phyloP scores from a whole-genome alignment of 192 early-diverging fungal species.

The Mortierella hygrophila region DNA sequence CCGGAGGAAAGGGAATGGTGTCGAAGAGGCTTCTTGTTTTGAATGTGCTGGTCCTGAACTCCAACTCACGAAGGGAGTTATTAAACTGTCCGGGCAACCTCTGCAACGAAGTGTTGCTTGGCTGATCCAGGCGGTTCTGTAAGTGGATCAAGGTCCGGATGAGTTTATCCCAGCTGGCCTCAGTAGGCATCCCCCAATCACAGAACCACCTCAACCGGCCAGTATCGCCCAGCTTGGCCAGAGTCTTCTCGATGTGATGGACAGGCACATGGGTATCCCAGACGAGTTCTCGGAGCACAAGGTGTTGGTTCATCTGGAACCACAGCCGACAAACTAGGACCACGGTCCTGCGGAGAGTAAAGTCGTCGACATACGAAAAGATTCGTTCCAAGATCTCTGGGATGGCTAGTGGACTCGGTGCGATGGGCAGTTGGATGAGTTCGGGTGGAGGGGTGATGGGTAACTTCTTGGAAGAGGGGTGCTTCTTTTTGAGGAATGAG shows the following conservation, averaged over 20 bases:
- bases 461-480: neutral
- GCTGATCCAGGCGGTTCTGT: neutral
- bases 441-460: neutral
- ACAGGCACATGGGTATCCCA: neutral
- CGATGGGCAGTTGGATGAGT: neutral
- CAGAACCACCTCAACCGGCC: neutral
- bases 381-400: constrained; percentile 1
- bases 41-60: neutral
- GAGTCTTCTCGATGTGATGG: neutral
- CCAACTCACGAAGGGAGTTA: neutral
- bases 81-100: neutral
- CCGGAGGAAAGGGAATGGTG: neutral
- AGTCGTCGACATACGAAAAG: constrained; percentile 9
- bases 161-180: neutral
- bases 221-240: neutral
- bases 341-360: neutral
- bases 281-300: neutral
- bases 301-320: neutral
- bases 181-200: neutral
- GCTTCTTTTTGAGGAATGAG: neutral
- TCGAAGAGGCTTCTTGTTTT: neutral
- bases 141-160: neutral
- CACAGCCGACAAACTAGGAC: neutral
- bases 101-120: neutral
- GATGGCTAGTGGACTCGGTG: neutral